Evolutionary conservation across 1,139 yeast genomes (phyloP).

Genomic region (Schwanniomyces etchellsii): DNA sequence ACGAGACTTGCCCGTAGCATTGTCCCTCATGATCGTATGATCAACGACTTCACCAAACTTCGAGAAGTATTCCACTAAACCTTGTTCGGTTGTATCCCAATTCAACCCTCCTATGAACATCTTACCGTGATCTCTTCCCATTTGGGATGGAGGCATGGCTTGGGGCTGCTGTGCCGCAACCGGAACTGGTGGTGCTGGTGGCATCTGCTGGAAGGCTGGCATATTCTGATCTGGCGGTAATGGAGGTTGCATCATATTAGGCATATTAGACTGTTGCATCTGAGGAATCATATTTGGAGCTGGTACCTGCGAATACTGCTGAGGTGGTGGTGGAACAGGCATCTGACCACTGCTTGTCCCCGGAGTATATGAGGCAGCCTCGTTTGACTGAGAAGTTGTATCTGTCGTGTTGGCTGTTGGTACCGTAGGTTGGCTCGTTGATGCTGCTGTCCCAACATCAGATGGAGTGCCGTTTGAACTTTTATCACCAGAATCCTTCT

Average conservation of each 20-base stretch:
- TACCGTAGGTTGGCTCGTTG: too few species aligned
- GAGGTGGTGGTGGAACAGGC: slow-evolving; percentile 7
- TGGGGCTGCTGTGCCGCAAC: slow-evolving; percentile 10
- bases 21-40: slow-evolving; percentile 92
- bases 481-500: too few species aligned
- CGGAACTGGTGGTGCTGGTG: slow-evolving; percentile 12
- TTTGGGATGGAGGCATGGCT: slow-evolving; percentile 25
- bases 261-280: slow-evolving; percentile 6
- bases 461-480: slow-evolving; percentile 6
- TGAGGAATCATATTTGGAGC: slow-evolving; percentile 5
- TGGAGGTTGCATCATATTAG: slow-evolving; percentile 7
- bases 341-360: slow-evolving; percentile 5
- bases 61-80: slow-evolving; percentile 72
- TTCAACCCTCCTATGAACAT: slow-evolving; percentile 98
- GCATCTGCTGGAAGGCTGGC: slow-evolving; percentile 10
- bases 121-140: slow-evolving; percentile 61
- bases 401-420: slow-evolving; percentile 2
- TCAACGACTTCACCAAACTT: slow-evolving; percentile 90
- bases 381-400: slow-evolving; percentile 1
- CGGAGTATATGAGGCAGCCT: slow-evolving; percentile 1
- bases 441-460: slow-evolving; percentile 7
- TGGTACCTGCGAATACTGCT: slow-evolving; percentile 4
- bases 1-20: slow-evolving; percentile 84
- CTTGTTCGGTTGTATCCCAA: slow-evolving; percentile 96
- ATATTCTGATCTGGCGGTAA: slow-evolving; percentile 7